Evolutionary conservation across 495 filamentous ascomycete genomes (phyloP), one percentile per base, ranked within the genome.

Genomic region (Penicillium manginii): DNA sequence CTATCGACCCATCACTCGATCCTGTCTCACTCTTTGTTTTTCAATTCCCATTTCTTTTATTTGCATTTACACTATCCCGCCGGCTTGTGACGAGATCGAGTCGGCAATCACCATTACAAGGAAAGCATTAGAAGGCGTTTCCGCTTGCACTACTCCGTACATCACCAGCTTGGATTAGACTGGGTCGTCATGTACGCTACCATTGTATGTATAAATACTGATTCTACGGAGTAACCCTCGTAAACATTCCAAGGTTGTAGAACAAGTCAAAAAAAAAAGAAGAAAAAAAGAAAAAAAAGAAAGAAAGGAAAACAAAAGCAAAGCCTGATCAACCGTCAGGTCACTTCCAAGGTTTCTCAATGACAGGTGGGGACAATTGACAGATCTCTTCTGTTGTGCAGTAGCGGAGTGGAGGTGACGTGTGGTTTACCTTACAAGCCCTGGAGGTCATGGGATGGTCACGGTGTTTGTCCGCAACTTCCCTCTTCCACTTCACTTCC

Each of bases 111-210:
- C 17, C 26, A 31, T 39, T 35, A 17, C n/a, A 55, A 29, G 26
- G 26, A 29, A 29, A 29, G 62, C 62, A 65, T 65, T 56, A 23
- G 21, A 47, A 49, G 62, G 62, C 62, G 62, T 58, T 23, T 37
- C 22, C 35, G 4, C 15, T 37, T 37, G 29, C 35, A 14, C 15
- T 37, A 29, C 35, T 37, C 15, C 35, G 35, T 29, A 29, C 26
- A 37, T 4, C 40, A 43, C 15, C 15, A 43, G 17, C 40, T n/a
- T 43, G 40, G 40, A 43, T 43, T 43, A n/a, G 40, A 7, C 40
- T 43, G 45, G 17, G 21, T 51, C 23, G 11, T 59, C 58, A 22
- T 59, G 50, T 54, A 59, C 45, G 15, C 51, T 32, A 4, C 4
- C 3, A 4, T 26, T 26, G 26, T 40, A 59, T 59, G 40, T 43